Evolutionary conservation across 2,329 filamentous ascomycete species (phyloP).

Genomic region (Conoideocrella luteorostrata): DNA sequence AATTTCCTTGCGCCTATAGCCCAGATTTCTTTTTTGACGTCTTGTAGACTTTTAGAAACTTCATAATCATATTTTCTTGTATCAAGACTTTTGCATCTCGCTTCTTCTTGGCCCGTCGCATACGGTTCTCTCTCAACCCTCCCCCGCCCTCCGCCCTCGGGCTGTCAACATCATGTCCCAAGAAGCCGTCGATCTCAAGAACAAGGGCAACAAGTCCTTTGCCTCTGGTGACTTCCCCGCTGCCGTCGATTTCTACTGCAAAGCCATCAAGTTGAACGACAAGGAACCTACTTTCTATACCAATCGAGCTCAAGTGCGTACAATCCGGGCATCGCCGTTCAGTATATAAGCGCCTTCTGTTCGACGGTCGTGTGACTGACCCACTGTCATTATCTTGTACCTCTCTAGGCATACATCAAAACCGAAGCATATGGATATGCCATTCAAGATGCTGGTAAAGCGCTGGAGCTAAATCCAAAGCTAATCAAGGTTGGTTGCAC

Average conservation of each 20-base stretch:
- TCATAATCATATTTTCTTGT: background rate
- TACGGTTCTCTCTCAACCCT: too few relatives aligned
- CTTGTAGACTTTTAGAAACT: background rate
- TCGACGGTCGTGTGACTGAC: conserved; percentile 40
- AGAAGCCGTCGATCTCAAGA: conserved; percentile 78
- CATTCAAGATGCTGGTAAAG: conserved; percentile 82
- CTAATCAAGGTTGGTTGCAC: conserved; percentile 71
- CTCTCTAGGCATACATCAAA: conserved; percentile 80
- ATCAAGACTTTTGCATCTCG: background rate
- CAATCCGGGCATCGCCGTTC: conserved; percentile 5
- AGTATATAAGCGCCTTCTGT: conserved; percentile 2
- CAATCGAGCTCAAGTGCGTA: conserved; percentile 83
- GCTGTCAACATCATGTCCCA: conserved; percentile 35
- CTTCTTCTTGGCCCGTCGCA: background rate
- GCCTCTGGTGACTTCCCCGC: conserved; percentile 76
- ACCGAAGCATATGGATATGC: conserved; percentile 92
- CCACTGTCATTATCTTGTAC: conserved; percentile 1
- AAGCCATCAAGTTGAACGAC: conserved; percentile 80
- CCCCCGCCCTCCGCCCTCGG: conserved; percentile 3
- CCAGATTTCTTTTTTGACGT: background rate
- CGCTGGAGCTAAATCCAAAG: conserved; percentile 79
- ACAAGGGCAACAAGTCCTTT: conserved; percentile 92
- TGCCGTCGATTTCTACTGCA: conserved; percentile 76
- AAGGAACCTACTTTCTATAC: conserved; percentile 86
- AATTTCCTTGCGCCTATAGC: background rate